Conservation (phyloP, 176 grass and related monocot genomes). For the Hordeum marinum region DNA sequence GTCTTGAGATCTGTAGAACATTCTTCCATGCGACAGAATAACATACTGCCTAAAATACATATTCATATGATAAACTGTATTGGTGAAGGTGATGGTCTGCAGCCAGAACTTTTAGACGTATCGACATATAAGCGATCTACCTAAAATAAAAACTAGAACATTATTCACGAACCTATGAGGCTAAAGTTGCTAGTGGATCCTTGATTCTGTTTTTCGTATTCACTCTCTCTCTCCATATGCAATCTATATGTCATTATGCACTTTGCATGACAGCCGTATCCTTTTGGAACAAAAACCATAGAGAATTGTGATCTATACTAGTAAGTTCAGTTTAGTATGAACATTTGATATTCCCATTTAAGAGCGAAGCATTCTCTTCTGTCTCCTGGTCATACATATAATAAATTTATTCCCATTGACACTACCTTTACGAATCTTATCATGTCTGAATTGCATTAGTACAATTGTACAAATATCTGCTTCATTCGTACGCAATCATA, state of each 20-base stretch:
- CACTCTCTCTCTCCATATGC: not conserved
- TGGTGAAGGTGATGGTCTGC: not conserved
- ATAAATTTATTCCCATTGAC: not conserved
- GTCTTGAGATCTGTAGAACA: not conserved
- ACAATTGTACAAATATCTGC: not conserved
- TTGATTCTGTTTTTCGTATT: not conserved
- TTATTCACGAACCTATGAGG: not conserved
- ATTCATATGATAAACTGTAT: not conserved
- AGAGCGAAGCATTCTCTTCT: not conserved
- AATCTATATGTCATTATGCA: not conserved
- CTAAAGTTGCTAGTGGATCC: not conserved
- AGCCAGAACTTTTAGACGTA: not conserved
- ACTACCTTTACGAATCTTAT: not conserved
- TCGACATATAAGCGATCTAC: not conserved
- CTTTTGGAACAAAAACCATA: not conserved
- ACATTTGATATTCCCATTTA: not conserved
- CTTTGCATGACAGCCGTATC: not conserved
- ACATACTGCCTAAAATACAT: not conserved
- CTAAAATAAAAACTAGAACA: not conserved
- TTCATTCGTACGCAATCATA: not conserved
- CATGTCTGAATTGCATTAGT: not conserved
- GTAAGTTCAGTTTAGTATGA: not conserved
- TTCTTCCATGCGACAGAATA: not conserved
- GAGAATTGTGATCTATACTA: not conserved
- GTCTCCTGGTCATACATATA: not conserved